Base-by-base conservation (phyloP, 1,284 basidiomycete genomes). In the Puccinia triticina region DNA sequence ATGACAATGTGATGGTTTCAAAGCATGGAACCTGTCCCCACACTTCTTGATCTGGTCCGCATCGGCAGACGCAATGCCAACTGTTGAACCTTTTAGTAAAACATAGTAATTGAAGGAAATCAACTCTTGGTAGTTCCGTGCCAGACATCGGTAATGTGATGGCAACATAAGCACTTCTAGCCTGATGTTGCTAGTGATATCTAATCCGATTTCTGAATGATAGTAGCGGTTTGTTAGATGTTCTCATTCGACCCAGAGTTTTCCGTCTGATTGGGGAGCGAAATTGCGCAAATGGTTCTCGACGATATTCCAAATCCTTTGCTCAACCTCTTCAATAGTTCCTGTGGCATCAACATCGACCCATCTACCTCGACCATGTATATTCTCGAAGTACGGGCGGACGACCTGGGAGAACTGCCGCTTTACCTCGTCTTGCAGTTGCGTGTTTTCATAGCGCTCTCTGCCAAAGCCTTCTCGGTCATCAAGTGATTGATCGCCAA, bases 391-490 rank as follows among this genome's bases (percentile, higher is more conserved):
- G 86, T 84, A 90, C 89, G 84, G 92, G 34, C 26, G 26, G 18
- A 66, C 77, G 64, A 64, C 69, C 53, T 79, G 23, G 26, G 34
- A 37, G 34, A 71, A 80, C 29, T 73, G 77, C 16, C 77, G 77
- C 71, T 46, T 48, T 43, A 88, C 88, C 73, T 85, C 85, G 32
- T 84, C 82, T 81, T 88, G 87, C 50, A 88, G 85, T 34, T 86
- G 86, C 7, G 80, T 69, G 77, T 85, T 87, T 83, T 89, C 88
- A 84, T 88, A 89, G 18, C 96, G 90, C 88, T 99, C 96, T 78
- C 91, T 90, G 0, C 97, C 97, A 85, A 93, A 99, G 0, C 93
- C 94, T 1, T 92, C 93, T n/a, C 96, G 90, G 72, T 88, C 86
- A 16, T 69, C 40, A 10, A 71, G 29, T 46, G 77, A 67, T 0